Evolutionary conservation across 2,329 filamentous ascomycete genomes (phyloP), one percentile per base, ranked within the genome.

Genomic region (Clonostachys rosea): DNA sequence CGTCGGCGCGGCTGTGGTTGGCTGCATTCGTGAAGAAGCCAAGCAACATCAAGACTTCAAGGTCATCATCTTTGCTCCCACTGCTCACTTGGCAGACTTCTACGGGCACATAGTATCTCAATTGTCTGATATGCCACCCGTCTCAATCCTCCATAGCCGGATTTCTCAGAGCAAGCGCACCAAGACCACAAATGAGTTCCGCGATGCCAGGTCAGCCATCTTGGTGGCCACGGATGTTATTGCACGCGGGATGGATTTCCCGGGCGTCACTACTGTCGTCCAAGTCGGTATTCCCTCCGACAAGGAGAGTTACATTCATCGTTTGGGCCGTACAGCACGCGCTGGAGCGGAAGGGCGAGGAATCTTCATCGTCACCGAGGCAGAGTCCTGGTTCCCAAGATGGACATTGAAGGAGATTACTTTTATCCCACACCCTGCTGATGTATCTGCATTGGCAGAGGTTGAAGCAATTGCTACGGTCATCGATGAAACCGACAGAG

Each of bases 131-230:
- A 82, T 58, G 65, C 79, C 96, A 39, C 90, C 88, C 6, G 88
- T 95, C 4, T 78, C 95, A 40, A 87, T 89, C 56, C 76, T 95
- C 8, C 89, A 95, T 66, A 94, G 91, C 56, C 96, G 97, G 71
- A 90, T 96, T 70, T 99, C 99, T 70, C 94, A 99, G 69, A 91
- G 96, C 69, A 96, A 95, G 68, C 88, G 94, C n/a, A 99, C 94
- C 30, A 95, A 95, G 63, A 95, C 91, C 1, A 99, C 97, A 67
- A 97, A 97, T 66, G 92, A 97, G 65, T 99, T 97, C 65, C 77
- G 74, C 64, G 79, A 79, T 53, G 75, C 91, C n/a, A 84, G 84
- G 54, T 81, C 87, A 54, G 92, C 92, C 24, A 95, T 89, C 1
- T 69, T 99, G 46, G 92, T 99, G 56, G 96, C 91, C 71, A 99